phyloP scores from a whole-genome alignment of 164 flowering plant species.

The Pachysandra terminalis region DNA sequence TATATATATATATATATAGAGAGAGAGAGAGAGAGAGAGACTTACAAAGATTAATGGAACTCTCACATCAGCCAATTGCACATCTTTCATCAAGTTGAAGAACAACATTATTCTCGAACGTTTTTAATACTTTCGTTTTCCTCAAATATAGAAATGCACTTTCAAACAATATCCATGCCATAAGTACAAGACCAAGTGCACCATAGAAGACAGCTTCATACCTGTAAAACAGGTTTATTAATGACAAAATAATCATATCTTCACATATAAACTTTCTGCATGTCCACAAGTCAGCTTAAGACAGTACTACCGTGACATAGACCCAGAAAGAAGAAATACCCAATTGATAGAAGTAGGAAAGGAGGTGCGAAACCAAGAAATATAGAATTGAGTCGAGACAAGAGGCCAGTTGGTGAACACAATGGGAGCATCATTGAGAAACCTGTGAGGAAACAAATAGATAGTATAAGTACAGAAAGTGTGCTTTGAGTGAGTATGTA shows the following conservation, averaged over 20 bases:
- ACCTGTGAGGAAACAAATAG: conserved; percentile 39
- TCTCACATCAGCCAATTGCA: conserved; percentile 77
- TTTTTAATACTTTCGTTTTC: conserved; percentile 21
- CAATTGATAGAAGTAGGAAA: conserved; percentile 87
- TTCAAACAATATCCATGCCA: conserved; percentile 89
- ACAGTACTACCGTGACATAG: conserved; percentile 5
- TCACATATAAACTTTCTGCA: conserved; percentile 5
- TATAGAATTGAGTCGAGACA: conserved; percentile 80
- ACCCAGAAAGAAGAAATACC: conserved; percentile 41
- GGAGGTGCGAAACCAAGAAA: conserved; percentile 96
- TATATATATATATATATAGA: too few species aligned
- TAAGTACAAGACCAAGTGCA: conserved; percentile 74
- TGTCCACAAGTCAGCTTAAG: conserved; percentile 4
- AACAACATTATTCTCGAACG: conserved; percentile 24
- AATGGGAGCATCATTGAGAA: conserved; percentile 76
- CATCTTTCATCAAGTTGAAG: conserved; percentile 43
- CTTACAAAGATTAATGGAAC: conserved; percentile 90
- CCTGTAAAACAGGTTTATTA: conserved; percentile 37
- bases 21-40: conserved; percentile 1
- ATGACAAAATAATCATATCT: neutral
- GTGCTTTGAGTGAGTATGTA: neutral
- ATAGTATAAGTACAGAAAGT: conserved; percentile 2
- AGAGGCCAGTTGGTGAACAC: conserved; percentile 58
- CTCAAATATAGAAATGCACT: conserved; percentile 43
- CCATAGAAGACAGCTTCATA: conserved; percentile 93